Percentiles rank a stretch among this genome's conserved stretches.
phyloP scores from a whole-genome alignment of 345 rosid species.

The Reutealis trisperma region DNA sequence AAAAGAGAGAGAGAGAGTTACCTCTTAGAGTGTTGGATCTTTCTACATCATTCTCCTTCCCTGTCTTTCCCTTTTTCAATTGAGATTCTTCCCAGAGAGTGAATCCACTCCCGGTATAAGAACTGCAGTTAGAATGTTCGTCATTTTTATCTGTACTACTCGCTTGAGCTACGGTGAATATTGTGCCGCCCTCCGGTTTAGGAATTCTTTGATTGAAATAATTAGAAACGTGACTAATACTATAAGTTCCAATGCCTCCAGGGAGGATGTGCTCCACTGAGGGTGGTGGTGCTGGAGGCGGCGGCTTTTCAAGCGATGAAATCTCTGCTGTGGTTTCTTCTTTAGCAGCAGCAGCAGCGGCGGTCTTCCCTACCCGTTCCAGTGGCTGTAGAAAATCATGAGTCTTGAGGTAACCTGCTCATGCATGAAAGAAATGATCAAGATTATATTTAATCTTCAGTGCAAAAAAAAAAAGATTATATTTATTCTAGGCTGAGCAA shows the following conservation, averaged over 20 bases:
- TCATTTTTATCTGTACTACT: constrained; percentile 63
- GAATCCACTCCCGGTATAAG: constrained; percentile 78
- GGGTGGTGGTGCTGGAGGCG: constrained; percentile 55
- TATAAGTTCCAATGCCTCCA: constrained; percentile 94
- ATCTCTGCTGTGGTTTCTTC: constrained; percentile 49
- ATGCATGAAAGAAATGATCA: constrained; percentile 11
- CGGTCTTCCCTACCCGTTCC: constrained; percentile 48
- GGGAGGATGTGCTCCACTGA: constrained; percentile 69
- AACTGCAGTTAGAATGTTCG: constrained; percentile 79
- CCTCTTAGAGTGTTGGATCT: constrained; percentile 45
- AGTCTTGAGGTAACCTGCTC: constrained; percentile 60
- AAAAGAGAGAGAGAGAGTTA: constrained; percentile 11
- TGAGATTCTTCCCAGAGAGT: constrained; percentile 81
- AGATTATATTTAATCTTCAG: not conserved
- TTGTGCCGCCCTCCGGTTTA: constrained; percentile 62
- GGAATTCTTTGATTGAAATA: constrained; percentile 58
- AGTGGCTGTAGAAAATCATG: constrained; percentile 82
- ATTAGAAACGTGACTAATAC: constrained; percentile 63
- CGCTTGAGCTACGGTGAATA: constrained; percentile 47
- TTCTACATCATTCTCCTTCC: constrained; percentile 77
- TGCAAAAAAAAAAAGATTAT: too few relatives aligned
- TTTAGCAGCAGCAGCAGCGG: constrained; percentile 37
- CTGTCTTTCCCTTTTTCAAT: constrained; percentile 81
- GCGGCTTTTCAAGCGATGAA: constrained; percentile 53
- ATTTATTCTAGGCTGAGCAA: not conserved